Conservation (phyloP, 2,329 filamentous ascomycete genomes). For the Calonectria montana region DNA sequence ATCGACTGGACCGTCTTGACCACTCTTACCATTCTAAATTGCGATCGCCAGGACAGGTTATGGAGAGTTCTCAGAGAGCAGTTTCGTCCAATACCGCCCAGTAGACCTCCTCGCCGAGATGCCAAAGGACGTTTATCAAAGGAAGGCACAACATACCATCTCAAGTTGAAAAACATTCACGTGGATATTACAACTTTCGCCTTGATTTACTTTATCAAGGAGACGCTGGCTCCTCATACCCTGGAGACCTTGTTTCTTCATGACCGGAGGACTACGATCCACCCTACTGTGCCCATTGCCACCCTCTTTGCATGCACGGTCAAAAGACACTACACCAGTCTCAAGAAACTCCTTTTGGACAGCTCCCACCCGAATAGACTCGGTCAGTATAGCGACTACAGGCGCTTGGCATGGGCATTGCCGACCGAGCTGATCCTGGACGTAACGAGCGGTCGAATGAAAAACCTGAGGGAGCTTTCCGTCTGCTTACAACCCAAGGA, state of each 20-base stretch:
- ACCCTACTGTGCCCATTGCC: conserved; percentile 21
- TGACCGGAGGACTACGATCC: conserved; percentile 18
- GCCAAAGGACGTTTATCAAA: conserved; percentile 4
- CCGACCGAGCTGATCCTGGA: conserved; percentile 24
- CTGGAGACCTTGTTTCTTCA: conserved; percentile 27
- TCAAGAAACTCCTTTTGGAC: conserved; percentile 29
- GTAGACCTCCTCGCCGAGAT: conserved; percentile 6
- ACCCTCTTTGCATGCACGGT: conserved; percentile 20
- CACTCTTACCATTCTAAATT: conserved; percentile 25
- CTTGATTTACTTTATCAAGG: conserved; percentile 25
- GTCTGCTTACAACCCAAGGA: conserved; percentile 17
- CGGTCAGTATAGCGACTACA: conserved; percentile 5
- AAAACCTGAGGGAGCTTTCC: conserved; percentile 25
- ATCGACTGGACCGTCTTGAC: conserved; percentile 31
- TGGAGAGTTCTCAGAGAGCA: conserved; percentile 22
- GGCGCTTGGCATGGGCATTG: conserved; percentile 24
- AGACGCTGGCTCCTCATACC: conserved; percentile 26
- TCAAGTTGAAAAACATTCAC: conserved; percentile 26
- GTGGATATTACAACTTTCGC: conserved; percentile 27
- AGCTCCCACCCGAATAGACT: conserved; percentile 20
- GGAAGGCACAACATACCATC: conserved; percentile 18
- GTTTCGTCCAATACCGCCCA: conserved; percentile 17
- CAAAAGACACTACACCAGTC: conserved; percentile 28
- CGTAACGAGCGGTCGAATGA: conserved; percentile 28
- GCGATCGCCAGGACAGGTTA: conserved; percentile 24